These are phyloP conservation scores for Macrotyloma uniflorum DNA, from an alignment of 306 rosid genomes.

Conservation along the genomic window DNA sequence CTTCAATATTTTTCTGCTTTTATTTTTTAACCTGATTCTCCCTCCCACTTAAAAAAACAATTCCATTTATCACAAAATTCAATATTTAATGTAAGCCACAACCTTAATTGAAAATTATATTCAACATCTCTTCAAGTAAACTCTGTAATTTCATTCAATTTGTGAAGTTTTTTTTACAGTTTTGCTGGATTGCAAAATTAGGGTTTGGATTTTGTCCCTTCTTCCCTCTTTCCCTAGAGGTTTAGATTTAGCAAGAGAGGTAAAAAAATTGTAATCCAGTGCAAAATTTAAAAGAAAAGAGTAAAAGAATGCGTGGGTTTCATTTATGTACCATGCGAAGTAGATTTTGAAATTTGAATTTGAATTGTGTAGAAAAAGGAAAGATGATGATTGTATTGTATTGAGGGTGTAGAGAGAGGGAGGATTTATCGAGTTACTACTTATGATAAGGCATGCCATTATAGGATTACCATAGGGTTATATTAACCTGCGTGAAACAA, in stretches of 20 bases:
- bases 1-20: background rate
- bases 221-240: background rate
- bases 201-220: background rate
- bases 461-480: slow-evolving; percentile 14
- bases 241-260: background rate
- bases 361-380: slow-evolving; percentile 24
- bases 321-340: background rate
- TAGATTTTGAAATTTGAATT: slow-evolving; percentile 25
- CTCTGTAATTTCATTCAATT: background rate
- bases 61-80: background rate
- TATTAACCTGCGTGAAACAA: background rate
- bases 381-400: background rate
- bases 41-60: slow-evolving; percentile 18
- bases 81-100: background rate
- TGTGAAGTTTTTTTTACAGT: slow-evolving; percentile 1
- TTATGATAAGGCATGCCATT: background rate
- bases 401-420: background rate
- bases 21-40: background rate
- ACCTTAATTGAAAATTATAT: background rate
- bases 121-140: background rate
- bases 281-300: slow-evolving; percentile 6
- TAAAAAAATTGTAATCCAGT: background rate
- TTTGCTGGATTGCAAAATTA: background rate
- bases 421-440: background rate
- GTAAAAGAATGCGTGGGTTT: background rate